Conservation (phyloP, 306 rosid genomes). For the Herpetospermum pedunculosum region DNA sequence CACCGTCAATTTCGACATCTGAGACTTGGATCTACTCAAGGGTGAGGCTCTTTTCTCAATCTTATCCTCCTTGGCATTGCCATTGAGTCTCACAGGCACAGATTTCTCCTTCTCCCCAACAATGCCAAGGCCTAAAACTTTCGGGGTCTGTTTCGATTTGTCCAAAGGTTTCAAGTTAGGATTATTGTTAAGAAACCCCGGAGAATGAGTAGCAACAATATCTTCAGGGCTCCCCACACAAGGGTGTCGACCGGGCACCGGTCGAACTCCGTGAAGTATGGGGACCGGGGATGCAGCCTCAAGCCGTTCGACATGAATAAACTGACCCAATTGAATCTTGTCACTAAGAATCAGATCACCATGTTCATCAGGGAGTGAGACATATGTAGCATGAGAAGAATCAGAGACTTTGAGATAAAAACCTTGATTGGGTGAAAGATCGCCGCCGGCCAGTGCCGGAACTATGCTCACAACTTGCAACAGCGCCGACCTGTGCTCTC, state of each 20-base stretch:
- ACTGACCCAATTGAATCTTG: constrained; percentile 95
- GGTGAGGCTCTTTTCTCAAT: constrained; percentile 34
- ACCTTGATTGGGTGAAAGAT: constrained; percentile 76
- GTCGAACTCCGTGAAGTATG: constrained; percentile 80
- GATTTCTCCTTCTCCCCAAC: constrained; percentile 34
- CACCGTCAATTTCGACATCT: constrained; percentile 25
- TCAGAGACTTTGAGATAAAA: constrained; percentile 95
- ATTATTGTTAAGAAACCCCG: constrained; percentile 46
- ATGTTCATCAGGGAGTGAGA: constrained; percentile 83
- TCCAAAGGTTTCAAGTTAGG: constrained; percentile 26
- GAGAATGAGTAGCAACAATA: constrained; percentile 76
- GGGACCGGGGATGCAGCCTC: constrained; percentile 91
- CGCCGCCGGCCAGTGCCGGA: constrained; percentile 89
- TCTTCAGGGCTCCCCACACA: constrained; percentile 93
- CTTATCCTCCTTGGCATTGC: constrained; percentile 39
- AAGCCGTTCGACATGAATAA: constrained; percentile 74
- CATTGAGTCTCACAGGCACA: constrained; percentile 19
- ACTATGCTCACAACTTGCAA: constrained; percentile 93
- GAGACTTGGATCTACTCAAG: constrained; percentile 41
- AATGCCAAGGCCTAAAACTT: constrained; percentile 20
- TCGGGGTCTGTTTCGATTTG: constrained; percentile 33
- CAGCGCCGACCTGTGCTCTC: constrained; percentile 86
- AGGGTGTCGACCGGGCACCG: constrained; percentile 84
- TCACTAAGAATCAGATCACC: constrained; percentile 96
- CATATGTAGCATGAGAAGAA: constrained; percentile 92